Percentiles rank a stretch among this genome's conserved stretches.
Conservation (phyloP, 83 land plant species). For the Thuja plicata region DNA sequence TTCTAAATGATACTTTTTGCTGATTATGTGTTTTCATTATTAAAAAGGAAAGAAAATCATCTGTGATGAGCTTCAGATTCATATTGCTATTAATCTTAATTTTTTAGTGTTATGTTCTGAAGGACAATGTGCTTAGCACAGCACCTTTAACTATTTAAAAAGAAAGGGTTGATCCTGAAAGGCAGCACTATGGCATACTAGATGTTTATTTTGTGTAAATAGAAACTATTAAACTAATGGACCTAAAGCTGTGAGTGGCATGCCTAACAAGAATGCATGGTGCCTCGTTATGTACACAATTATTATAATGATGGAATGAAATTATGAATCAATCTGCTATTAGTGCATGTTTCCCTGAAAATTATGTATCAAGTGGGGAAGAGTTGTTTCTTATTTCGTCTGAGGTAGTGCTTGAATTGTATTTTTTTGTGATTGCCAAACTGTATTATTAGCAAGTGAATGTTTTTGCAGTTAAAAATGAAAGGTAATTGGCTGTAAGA, state of each 20-base stretch:
- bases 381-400: too few species aligned
- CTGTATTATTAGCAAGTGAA: too few species aligned
- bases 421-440: too few species aligned
- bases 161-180: background rate
- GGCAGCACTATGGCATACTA: background rate
- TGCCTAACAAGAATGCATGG: background rate
- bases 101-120: background rate
- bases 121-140: background rate
- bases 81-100: background rate
- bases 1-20: conserved; percentile 2
- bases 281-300: background rate
- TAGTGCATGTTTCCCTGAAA: background rate
- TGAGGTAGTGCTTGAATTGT: too few species aligned
- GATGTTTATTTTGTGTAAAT: background rate
- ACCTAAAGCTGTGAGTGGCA: background rate
- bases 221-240: background rate
- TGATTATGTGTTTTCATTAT: too few species aligned
- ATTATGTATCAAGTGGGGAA: background rate
- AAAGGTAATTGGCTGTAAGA: too few species aligned
- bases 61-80: background rate
- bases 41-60: background rate
- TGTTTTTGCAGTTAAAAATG: too few species aligned
- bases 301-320: background rate
- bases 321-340: background rate
- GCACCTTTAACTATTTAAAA: background rate